Percentiles rank a stretch among this genome's conserved stretches.
These are phyloP conservation scores for Metarhizium robertsii DNA, from an alignment of 2,329 filamentous ascomycete species.

Conservation along the genomic window DNA sequence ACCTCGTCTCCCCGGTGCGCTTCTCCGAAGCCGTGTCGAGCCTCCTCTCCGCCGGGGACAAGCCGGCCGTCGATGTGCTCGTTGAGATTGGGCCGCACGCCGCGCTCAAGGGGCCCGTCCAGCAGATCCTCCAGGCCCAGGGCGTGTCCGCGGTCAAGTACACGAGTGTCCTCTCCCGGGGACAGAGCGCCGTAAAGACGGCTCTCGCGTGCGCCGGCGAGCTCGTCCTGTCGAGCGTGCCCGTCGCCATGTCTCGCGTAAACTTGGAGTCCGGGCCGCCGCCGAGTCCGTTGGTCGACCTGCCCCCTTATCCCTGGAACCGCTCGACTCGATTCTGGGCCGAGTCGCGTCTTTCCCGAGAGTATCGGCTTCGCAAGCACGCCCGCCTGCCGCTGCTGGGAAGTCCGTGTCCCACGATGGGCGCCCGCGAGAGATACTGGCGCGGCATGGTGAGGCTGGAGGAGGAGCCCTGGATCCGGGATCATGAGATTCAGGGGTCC, in stretches of 20 bases:
- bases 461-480: conserved; percentile 22
- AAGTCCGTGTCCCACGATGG: conserved; percentile 6
- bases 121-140: conserved; percentile 15
- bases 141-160: background rate
- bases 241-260: background rate
- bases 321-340: conserved; percentile 18
- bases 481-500: conserved; percentile 20
- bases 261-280: background rate
- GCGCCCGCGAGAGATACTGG: conserved; percentile 20
- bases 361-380: conserved; percentile 11
- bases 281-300: conserved; percentile 1
- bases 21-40: background rate
- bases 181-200: background rate
- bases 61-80: conserved; percentile 3
- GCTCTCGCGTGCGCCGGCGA: background rate
- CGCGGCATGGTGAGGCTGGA: conserved; percentile 20
- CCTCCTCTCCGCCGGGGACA: background rate
- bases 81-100: conserved; percentile 28
- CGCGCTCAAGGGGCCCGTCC: conserved; percentile 29
- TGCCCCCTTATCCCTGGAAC: conserved; percentile 21
- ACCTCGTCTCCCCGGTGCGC: background rate
- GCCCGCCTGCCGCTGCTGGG: conserved; percentile 18
- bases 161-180: conserved; percentile 18
- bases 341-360: conserved; percentile 14
- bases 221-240: background rate